These are phyloP conservation scores for Scedosporium dehoogii DNA, from an alignment of 2,329 filamentous ascomycete genomes.

Conservation along the genomic window DNA sequence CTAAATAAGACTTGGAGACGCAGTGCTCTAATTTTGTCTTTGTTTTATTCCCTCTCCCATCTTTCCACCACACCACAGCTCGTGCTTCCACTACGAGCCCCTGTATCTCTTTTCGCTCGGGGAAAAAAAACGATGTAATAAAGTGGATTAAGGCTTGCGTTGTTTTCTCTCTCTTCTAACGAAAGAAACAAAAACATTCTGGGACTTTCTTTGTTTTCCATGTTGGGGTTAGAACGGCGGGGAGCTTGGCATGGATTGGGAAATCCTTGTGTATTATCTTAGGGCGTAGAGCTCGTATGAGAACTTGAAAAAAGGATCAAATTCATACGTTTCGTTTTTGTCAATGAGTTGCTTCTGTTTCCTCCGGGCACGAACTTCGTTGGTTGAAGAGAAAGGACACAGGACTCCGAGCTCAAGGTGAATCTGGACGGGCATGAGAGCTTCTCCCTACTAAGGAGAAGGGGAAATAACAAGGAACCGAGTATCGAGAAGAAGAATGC, in stretches of 20 bases:
- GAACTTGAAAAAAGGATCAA: background rate
- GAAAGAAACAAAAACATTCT: background rate
- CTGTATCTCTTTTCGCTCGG: background rate
- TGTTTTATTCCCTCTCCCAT: background rate
- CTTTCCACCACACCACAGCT: background rate
- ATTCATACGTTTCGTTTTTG: background rate
- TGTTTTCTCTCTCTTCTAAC: conserved; percentile 1
- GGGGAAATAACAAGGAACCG: too few species aligned
- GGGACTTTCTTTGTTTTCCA: background rate
- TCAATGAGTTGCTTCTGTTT: background rate
- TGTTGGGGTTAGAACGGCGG: background rate
- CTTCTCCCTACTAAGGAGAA: background rate
- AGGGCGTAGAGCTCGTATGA: background rate
- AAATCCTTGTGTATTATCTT: conserved; percentile 1
- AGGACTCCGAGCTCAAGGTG: background rate
- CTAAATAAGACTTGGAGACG: conserved; percentile 25
- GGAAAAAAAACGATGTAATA: background rate
- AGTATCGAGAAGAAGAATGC: too few species aligned
- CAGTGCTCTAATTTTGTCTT: conserved; percentile 1
- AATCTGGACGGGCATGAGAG: background rate
- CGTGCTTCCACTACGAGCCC: background rate
- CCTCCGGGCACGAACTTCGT: background rate
- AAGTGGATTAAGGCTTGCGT: background rate
- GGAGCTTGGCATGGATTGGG: background rate
- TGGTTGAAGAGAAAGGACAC: background rate